Evolutionary conservation across 1,284 basidiomycete species (phyloP).

Genomic region (Thelephora terrestris): DNA sequence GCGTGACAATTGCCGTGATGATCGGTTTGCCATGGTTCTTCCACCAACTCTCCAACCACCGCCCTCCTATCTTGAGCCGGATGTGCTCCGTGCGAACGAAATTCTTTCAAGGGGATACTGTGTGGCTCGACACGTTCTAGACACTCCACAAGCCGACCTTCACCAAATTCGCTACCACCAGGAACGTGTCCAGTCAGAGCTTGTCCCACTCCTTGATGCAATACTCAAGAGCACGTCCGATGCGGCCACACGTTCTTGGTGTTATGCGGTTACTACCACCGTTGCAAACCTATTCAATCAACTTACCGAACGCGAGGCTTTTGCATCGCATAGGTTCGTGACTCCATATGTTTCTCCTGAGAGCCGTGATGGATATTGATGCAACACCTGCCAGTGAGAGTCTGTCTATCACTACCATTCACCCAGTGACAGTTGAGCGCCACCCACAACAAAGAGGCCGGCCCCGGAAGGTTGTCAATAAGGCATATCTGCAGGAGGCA

Average conservation of each 20-base stretch:
- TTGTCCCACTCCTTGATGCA: slow-evolving; percentile 2
- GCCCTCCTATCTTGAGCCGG: not conserved
- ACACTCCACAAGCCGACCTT: not conserved
- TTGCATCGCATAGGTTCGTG: no score
- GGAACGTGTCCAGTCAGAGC: not conserved
- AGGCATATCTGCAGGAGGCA: slow-evolving; percentile 6
- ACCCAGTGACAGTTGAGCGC: no score
- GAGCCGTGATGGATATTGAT: no score
- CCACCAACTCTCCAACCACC: not conserved
- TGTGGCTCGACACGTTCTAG: not conserved
- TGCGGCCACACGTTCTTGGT: not conserved
- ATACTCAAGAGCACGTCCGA: not conserved
- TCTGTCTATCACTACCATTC: no score
- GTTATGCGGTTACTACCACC: not conserved
- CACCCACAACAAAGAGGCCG: no score
- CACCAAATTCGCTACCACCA: not conserved
- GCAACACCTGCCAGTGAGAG: no score
- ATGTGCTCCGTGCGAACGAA: not conserved
- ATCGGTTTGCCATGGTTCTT: not conserved
- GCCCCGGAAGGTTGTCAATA: slow-evolving; percentile 6
- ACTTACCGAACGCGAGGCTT: no score
- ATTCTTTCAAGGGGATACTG: not conserved
- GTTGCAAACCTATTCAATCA: not conserved
- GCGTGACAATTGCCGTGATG: no score
- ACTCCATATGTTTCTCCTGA: no score